phyloP scores from a whole-genome alignment of 495 filamentous ascomycete genomes.

The Amniculicola lignicola region DNA sequence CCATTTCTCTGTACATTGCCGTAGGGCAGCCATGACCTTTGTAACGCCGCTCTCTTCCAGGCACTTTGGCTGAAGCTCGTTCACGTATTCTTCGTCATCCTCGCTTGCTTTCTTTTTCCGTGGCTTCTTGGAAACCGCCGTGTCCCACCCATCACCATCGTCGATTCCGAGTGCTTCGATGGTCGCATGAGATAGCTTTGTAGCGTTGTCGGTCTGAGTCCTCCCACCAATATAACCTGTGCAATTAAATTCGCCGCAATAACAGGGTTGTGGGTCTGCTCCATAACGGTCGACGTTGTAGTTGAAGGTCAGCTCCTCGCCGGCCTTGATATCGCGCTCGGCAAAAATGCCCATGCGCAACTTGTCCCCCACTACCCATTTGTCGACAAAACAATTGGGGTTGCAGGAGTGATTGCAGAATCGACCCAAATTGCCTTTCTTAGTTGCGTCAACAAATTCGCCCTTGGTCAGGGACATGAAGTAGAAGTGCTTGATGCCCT shows the following conservation, averaged over 20 bases:
- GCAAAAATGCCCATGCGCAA: slow-evolving; percentile 99
- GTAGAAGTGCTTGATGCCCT: slow-evolving; percentile 98
- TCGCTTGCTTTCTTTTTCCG: slow-evolving; percentile 93
- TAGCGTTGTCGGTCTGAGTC: slow-evolving; percentile 93
- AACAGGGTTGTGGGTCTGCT: slow-evolving; percentile 92
- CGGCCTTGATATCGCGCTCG: slow-evolving; percentile 75
- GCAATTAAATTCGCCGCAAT: slow-evolving; percentile 93
- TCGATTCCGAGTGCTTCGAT: slow-evolving; percentile 97
- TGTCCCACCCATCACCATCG: slow-evolving; percentile 88
- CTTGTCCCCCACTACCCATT: slow-evolving; percentile 99
- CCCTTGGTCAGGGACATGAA: slow-evolving; percentile 98
- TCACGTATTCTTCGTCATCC: slow-evolving; percentile 95
- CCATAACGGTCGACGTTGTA: slow-evolving; percentile 99
- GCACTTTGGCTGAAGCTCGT: slow-evolving; percentile 77
- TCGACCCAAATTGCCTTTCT: slow-evolving; percentile 89
- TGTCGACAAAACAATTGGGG: slow-evolving; percentile 98
- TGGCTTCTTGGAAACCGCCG: slow-evolving; percentile 78
- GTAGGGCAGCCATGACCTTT: slow-evolving; percentile 97
- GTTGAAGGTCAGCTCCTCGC: slow-evolving; percentile 98
- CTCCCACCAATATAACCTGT: slow-evolving; percentile 95
- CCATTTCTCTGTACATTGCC: slow-evolving; percentile 99
- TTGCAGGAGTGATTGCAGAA: slow-evolving; percentile 99
- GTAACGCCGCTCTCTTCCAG: slow-evolving; percentile 87
- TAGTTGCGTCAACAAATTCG: slow-evolving; percentile 97
- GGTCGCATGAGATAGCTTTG: slow-evolving; percentile 82